Evolutionary conservation across 208 protist genomes (phyloP).

Genomic region (Crithidia expoeki): DNA sequence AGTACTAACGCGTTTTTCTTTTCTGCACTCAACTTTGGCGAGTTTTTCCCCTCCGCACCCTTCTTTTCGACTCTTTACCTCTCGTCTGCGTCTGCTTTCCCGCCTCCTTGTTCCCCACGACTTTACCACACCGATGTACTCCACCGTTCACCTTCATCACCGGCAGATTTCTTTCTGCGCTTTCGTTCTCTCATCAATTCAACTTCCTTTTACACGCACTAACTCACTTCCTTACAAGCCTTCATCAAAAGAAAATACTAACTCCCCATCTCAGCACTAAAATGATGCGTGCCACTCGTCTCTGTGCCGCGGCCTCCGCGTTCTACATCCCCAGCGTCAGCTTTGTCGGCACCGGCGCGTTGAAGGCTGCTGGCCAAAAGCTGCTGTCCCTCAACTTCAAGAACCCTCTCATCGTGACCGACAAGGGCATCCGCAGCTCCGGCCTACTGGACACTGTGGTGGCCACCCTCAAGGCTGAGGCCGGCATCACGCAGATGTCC

Average conservation of each 20-base stretch:
- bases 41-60: no score
- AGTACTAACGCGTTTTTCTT: no score
- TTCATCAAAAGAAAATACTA: neutral
- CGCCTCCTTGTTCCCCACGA: no score
- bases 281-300: slow-evolving; percentile 39
- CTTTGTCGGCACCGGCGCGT: slow-evolving; percentile 61
- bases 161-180: slow-evolving; percentile 4
- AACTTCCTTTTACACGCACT: neutral
- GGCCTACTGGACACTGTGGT: slow-evolving; percentile 64
- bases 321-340: slow-evolving; percentile 70
- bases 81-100: no score
- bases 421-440: slow-evolving; percentile 59
- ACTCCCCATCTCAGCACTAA: slow-evolving; percentile 9
- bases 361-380: slow-evolving; percentile 62
- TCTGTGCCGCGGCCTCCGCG: slow-evolving; percentile 46
- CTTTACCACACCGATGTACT: no score
- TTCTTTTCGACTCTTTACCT: no score
- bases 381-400: slow-evolving; percentile 61
- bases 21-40: no score
- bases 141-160: neutral
- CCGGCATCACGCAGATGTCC: slow-evolving; percentile 44
- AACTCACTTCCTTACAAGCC: slow-evolving; percentile 7
- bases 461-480: slow-evolving; percentile 56
- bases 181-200: neutral
- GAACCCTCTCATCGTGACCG: slow-evolving; percentile 72